These are phyloP conservation scores for Fusarium illudens DNA, from an alignment of 2,329 filamentous ascomycete genomes.

Conservation along the genomic window DNA sequence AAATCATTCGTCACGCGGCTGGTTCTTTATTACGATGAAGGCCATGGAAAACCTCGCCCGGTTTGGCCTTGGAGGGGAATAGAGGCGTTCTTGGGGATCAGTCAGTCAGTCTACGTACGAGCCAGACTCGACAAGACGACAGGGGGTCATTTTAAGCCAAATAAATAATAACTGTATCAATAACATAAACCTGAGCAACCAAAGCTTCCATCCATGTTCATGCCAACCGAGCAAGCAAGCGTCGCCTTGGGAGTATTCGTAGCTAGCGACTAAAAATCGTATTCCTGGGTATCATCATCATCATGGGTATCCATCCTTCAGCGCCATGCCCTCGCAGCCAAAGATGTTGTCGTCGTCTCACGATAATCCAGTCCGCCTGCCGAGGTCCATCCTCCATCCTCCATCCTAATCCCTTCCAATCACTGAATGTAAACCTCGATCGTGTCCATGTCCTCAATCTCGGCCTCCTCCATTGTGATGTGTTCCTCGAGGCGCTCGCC, in stretches of 20 bases:
- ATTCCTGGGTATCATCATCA: slow-evolving; percentile 42
- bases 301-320: slow-evolving; percentile 22
- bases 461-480: slow-evolving; percentile 69
- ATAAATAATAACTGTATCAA: slow-evolving; percentile 12
- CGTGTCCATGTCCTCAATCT: slow-evolving; percentile 77
- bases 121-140: slow-evolving; percentile 16
- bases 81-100: slow-evolving; percentile 24
- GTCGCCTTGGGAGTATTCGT: not conserved
- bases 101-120: slow-evolving; percentile 1
- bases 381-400: not conserved
- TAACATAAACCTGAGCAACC: not conserved
- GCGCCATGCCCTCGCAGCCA: slow-evolving; percentile 9
- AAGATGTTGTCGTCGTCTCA: not conserved
- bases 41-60: slow-evolving; percentile 13
- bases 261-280: slow-evolving; percentile 18
- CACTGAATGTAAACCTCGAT: slow-evolving; percentile 76
- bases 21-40: not conserved
- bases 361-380: not conserved
- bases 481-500: slow-evolving; percentile 74
- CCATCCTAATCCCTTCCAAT: not conserved
- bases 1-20: slow-evolving; percentile 11
- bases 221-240: not conserved
- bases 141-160: slow-evolving; percentile 8
- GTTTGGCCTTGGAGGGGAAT: slow-evolving; percentile 17
- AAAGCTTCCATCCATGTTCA: not conserved